Base-by-base conservation (phyloP, 305 asterid genomes). In the Rubia peregrina region DNA sequence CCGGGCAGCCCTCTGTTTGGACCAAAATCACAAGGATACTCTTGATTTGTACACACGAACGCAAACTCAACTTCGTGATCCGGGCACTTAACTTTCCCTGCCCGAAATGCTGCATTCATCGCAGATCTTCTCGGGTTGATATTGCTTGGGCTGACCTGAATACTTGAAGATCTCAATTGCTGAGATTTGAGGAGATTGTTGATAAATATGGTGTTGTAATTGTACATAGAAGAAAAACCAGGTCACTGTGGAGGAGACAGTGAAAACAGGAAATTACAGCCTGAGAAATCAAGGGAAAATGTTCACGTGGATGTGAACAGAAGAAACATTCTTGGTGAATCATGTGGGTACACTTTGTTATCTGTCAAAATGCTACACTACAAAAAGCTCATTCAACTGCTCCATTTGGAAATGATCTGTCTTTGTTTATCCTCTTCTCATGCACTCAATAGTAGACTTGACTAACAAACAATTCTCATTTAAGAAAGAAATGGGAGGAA, bases 1-100 rank as follows among this genome's bases (percentile, higher is more conserved):
- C 74, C 87, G 80, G 78, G 87, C 88, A n/a, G 88, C 90, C 41
- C 90, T 84, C 49, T 86, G 88, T 75, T 84, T 86, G 80, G 90
- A 86, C 77, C 87, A 88, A 44, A 75, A 71, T 70, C 90, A 84
- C 75, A 86, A 77, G 75, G 88, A 86, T 61, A 86, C 90, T 62
- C 85, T 84, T 53, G 88, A 86, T 43, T 74, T 86, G 53, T 84
- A 86, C 70, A 69, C 62, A 41, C 84, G 84, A 40, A 71, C 90
- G 22, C 82, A 65, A 77, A 69, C 60, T 38, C 84, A 80, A 74
- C 76, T 75, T 66, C 24, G 21, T 40, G 68, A 71, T 67, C 71
- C 71, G 0, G 30, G 65, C 30, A 16, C 60, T 44, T 19, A 56
- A 51, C 38, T 33, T 33, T 4, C 38, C 38, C 38, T 33, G 38